Evolutionary conservation across 2,329 filamentous ascomycete species (phyloP).

Genomic region (Pseudofabraea citricarpa): DNA sequence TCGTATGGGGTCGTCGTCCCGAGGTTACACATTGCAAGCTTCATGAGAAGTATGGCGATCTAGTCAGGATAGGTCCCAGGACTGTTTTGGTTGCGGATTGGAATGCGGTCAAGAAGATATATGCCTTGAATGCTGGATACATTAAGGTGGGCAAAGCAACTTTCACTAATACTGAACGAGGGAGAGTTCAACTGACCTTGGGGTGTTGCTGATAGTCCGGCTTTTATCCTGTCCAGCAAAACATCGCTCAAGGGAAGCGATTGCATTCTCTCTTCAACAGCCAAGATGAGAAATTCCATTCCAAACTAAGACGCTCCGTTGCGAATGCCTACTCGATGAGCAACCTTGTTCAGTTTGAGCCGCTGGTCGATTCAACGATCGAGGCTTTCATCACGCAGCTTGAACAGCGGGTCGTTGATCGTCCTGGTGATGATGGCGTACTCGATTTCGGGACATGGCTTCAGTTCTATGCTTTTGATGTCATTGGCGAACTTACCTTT

Average conservation of each 20-base stretch:
- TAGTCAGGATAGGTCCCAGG: slow-evolving; percentile 5
- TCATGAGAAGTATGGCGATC: slow-evolving; percentile 5
- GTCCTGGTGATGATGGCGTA: not conserved
- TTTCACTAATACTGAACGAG: not conserved
- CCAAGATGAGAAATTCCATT: slow-evolving; percentile 35
- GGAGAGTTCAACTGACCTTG: not conserved
- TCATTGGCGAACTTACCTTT: slow-evolving; percentile 5
- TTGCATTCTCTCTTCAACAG: slow-evolving; percentile 28
- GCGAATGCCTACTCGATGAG: slow-evolving; percentile 36
- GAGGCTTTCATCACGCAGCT: not conserved
- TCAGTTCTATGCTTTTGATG: slow-evolving; percentile 1
- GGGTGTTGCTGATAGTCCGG: not conserved
- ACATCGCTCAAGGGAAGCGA: not conserved
- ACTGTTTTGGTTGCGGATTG: not conserved
- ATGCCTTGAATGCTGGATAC: not conserved
- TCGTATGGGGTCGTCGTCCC: slow-evolving; percentile 3
- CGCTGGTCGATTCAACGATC: slow-evolving; percentile 31
- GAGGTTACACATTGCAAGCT: slow-evolving; percentile 1
- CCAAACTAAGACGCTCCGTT: slow-evolving; percentile 33
- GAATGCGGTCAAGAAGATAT: not conserved
- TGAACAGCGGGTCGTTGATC: not conserved
- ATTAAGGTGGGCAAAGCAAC: not conserved
- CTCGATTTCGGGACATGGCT: not conserved
- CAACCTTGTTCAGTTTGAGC: slow-evolving; percentile 34
- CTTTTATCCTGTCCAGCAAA: not conserved